Conservation (phyloP, 75 land plant genomes). For the Picea glauca region DNA sequence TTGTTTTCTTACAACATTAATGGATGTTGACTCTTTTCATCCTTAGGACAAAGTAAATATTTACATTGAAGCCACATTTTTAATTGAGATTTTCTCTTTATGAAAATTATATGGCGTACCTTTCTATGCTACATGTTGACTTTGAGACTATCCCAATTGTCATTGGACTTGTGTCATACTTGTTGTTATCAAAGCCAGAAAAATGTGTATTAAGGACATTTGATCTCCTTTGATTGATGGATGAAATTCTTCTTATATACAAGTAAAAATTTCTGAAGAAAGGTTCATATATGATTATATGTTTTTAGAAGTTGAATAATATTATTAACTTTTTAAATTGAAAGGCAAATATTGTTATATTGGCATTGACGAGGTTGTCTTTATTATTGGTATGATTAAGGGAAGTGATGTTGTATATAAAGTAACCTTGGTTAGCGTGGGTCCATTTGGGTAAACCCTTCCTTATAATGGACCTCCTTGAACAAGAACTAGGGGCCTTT, state of each 20-base stretch:
- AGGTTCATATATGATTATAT: neutral
- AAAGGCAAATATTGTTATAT: no score
- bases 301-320: no score
- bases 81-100: neutral
- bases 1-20: neutral
- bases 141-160: constrained; percentile 53
- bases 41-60: neutral
- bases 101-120: neutral
- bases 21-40: neutral
- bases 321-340: no score
- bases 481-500: constrained; percentile 44
- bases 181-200: constrained; percentile 57
- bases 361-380: no score
- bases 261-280: constrained; percentile 25
- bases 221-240: constrained; percentile 51
- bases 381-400: constrained; percentile 16
- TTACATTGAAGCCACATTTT: neutral
- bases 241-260: constrained; percentile 56
- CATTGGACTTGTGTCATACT: constrained; percentile 55
- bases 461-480: no score
- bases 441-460: no score
- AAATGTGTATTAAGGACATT: constrained; percentile 58
- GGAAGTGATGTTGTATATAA: constrained; percentile 63
- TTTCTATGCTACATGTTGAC: constrained; percentile 12
- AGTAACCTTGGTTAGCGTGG: constrained; percentile 20